Conservation (phyloP, 2,329 filamentous ascomycete genomes). For the Hypoxylon sp. region DNA sequence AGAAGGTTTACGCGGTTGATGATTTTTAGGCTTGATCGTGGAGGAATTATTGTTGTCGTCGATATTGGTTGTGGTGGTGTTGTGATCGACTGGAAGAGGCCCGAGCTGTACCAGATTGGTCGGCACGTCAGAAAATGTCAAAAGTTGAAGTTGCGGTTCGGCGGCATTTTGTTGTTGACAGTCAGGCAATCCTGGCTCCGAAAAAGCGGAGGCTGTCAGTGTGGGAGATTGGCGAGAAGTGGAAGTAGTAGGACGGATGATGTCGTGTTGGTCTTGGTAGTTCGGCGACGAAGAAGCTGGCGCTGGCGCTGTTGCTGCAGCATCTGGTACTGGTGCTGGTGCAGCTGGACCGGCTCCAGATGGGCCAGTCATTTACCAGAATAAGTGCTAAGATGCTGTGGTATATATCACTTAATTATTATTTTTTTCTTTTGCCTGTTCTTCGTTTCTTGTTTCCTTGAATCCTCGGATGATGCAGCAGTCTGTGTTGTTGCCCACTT, state of each 20-base stretch:
- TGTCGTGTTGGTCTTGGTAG: conserved; percentile 22
- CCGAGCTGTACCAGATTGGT: conserved; percentile 59
- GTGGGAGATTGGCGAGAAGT: conserved; percentile 40
- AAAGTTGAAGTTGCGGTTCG: conserved; percentile 49
- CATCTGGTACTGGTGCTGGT: conserved; percentile 41
- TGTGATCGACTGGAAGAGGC: conserved; percentile 46
- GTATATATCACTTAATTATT: conserved; percentile 34
- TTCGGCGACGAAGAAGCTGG: conserved; percentile 26
- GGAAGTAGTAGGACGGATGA: conserved; percentile 26
- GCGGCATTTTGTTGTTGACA: conserved; percentile 51
- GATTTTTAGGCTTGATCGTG: conserved; percentile 49
- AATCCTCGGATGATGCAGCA: conserved; percentile 20
- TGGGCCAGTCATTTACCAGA: conserved; percentile 51
- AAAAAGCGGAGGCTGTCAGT: conserved; percentile 47
- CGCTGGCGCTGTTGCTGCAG: conserved; percentile 26
- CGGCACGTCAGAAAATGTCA: conserved; percentile 61
- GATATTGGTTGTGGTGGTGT: conserved; percentile 38
- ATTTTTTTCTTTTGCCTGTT: conserved; percentile 6
- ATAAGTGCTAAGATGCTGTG: conserved; percentile 21
- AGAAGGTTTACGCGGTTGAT: conserved; percentile 69
- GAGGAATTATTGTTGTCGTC: conserved; percentile 47
- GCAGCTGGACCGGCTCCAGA: conserved; percentile 47
- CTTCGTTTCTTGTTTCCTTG: conserved; percentile 13
- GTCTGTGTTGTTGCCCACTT: conserved; percentile 45
- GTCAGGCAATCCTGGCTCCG: conserved; percentile 46